Base-by-base conservation (phyloP, 352 stramenopile species). In the Phytophthora cactorum region DNA sequence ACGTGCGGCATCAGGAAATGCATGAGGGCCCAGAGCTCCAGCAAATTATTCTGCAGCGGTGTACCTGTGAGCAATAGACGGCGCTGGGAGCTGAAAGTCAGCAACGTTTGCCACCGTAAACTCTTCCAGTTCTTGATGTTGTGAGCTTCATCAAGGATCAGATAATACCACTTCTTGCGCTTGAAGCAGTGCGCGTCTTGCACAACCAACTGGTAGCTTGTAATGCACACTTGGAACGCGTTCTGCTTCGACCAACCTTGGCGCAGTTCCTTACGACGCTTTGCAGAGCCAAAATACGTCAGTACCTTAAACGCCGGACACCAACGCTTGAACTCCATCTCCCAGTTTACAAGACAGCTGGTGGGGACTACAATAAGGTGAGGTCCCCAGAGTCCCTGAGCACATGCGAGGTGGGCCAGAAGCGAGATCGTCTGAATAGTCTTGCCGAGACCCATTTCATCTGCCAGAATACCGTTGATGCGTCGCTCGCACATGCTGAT, bases 111-210 rank as follows among this genome's bases (percentile, higher is more conserved):
- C 98, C 97, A 99, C 6, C 97, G 80, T 70, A 99, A 86, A 57
- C 84, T 98, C 66, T 99, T 97, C 87, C 98, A 99, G 74, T 99
- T 99, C 75, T 99, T 99, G 74, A 99, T 99, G 69, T 99, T 98
- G 74, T 99, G 98, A 3, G 97, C 98, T 83, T 99, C 98, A 55
- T 99, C 97, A 3, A 99, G 72, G 51, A 99, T 98, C 7, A 99
- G 66, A 70, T 99, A 99, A 70, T 99, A 99, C 97, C 98, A 99
- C 62, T 98, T 98, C 63, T 99, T 99, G 32, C 97, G 83, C 63
- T 98, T 98, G 70, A 99, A 99, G 50, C 95, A 97, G 64, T 97
- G 94, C 4, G 96, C 89, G 75, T 99, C 98, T 70, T 99, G 95
- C 3, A 99, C 96, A 10, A 97, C 97, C 11, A 99, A 82, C 64